These are phyloP conservation scores for Hypoxylon sp. DNA, from an alignment of 2,329 filamentous ascomycete species.

Conservation along the genomic window DNA sequence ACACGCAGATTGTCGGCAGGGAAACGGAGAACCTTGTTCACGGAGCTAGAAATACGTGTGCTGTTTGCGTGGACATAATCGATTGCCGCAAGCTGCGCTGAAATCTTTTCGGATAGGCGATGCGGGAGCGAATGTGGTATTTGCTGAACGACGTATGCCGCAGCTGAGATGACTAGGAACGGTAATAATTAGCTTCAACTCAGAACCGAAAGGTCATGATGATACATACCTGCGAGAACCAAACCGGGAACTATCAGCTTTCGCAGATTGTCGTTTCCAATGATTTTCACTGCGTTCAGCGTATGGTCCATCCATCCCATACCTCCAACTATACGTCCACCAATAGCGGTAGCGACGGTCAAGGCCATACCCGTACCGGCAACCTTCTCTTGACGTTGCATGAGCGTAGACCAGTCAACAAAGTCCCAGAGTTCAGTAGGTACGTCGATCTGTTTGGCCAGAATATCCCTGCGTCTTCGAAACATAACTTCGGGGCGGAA, in stretches of 20 bases:
- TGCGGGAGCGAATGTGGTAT: slow-evolving; percentile 91
- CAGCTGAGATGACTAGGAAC: slow-evolving; percentile 74
- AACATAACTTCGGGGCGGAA: slow-evolving; percentile 98
- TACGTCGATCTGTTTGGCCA: slow-evolving; percentile 87
- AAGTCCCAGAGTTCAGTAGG: slow-evolving; percentile 93
- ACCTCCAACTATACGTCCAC: slow-evolving; percentile 83
- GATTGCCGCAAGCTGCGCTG: slow-evolving; percentile 79
- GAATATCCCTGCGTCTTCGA: slow-evolving; percentile 79
- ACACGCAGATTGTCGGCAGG: slow-evolving; percentile 89
- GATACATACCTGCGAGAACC: slow-evolving; percentile 77
- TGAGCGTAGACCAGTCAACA: slow-evolving; percentile 83
- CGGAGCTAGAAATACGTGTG: slow-evolving; percentile 82
- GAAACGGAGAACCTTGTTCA: slow-evolving; percentile 87
- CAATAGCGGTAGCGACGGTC: slow-evolving; percentile 88
- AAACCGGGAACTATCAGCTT: slow-evolving; percentile 84
- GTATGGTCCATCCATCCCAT: slow-evolving; percentile 91
- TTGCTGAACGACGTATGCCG: slow-evolving; percentile 84
- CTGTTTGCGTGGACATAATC: slow-evolving; percentile 96
- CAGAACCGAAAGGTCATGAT: slow-evolving; percentile 15
- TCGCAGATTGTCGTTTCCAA: slow-evolving; percentile 84
- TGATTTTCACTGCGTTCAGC: slow-evolving; percentile 80
- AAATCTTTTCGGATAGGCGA: slow-evolving; percentile 86
- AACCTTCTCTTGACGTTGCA: slow-evolving; percentile 94
- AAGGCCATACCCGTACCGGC: slow-evolving; percentile 95
- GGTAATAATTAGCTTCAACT: slow-evolving; percentile 35